Percentiles rank a stretch among this genome's conserved stretches.
These are phyloP conservation scores for Phytophthora fragariaefolia DNA, from an alignment of 352 stramenopile species.

Conservation along the genomic window DNA sequence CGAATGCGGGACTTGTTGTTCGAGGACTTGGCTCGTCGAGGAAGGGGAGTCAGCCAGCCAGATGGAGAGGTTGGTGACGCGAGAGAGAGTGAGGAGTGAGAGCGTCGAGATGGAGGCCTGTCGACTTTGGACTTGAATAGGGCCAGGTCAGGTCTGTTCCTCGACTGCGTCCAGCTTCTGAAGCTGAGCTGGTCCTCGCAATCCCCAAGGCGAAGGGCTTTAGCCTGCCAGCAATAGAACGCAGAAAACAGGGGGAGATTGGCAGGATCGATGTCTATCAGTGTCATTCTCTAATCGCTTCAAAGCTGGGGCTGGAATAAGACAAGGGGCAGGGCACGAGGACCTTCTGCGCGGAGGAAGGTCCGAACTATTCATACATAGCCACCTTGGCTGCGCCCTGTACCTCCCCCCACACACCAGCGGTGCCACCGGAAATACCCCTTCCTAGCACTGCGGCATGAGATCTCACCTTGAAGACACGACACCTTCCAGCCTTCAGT, in stretches of 20 bases:
- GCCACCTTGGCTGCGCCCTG: conserved; percentile 9
- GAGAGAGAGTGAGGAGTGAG: conserved; percentile 47
- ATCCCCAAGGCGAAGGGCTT: not conserved
- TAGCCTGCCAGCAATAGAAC: conserved; percentile 41
- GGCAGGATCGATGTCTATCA: conserved; percentile 24
- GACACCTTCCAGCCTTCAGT: conserved; percentile 3
- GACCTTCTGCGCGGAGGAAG: not conserved
- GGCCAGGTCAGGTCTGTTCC: conserved; percentile 40
- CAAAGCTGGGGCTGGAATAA: conserved; percentile 23
- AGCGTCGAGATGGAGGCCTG: conserved; percentile 37
- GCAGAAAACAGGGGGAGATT: conserved; percentile 36
- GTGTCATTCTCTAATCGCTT: conserved; percentile 20
- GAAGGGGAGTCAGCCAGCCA: conserved; percentile 33
- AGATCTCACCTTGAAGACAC: conserved; percentile 17
- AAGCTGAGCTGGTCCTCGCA: conserved; percentile 19
- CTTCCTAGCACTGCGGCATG: not conserved
- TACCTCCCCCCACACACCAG: conserved; percentile 9
- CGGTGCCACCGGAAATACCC: conserved; percentile 21
- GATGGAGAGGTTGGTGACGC: conserved; percentile 43
- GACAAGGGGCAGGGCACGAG: conserved; percentile 27
- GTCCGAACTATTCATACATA: conserved; percentile 37
- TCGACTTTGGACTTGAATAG: conserved; percentile 36
- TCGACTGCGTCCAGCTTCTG: conserved; percentile 26
- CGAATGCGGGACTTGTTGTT: conserved; percentile 32
- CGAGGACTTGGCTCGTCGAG: conserved; percentile 9